phyloP scores from a whole-genome alignment of 441 rosid species.

The Capsella rubella region DNA sequence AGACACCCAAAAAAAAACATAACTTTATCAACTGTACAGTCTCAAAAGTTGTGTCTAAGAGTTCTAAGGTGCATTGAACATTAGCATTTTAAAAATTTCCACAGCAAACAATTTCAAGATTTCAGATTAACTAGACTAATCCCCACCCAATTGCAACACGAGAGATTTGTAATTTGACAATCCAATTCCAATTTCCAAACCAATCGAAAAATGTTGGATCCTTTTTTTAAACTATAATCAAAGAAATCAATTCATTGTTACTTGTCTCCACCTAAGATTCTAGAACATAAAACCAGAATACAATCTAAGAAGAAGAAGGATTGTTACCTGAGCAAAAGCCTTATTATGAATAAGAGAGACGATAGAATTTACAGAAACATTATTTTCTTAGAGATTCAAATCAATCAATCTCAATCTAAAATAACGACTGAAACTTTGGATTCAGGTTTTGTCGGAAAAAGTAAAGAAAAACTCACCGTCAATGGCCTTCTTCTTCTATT shows the following conservation, averaged over 20 bases:
- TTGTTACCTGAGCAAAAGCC: slow-evolving; percentile 5
- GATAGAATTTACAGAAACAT: neutral
- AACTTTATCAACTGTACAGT: neutral
- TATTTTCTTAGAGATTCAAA: neutral
- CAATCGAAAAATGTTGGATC: neutral
- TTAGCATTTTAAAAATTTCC: neutral
- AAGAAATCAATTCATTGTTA: neutral
- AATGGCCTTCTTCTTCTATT: slow-evolving; percentile 20
- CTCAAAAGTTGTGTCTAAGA: neutral
- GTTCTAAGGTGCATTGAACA: slow-evolving; percentile 25
- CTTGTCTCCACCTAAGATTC: neutral
- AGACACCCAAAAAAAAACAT: slow-evolving; percentile 13
- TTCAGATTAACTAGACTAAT: neutral
- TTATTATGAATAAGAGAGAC: neutral
- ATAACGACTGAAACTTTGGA: neutral
- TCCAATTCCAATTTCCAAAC: neutral
- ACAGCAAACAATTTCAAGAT: slow-evolving; percentile 12
- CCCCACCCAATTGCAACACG: neutral
- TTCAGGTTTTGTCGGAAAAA: slow-evolving; percentile 29
- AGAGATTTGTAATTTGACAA: neutral
- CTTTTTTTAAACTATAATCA: neutral
- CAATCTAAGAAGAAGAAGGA: slow-evolving; percentile 5
- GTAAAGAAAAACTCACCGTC: slow-evolving; percentile 24
- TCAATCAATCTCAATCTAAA: neutral
- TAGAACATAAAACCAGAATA: neutral